phyloP scores from a whole-genome alignment of 1,284 basidiomycete species.

The Cutaneotrichosporon curvatum region DNA sequence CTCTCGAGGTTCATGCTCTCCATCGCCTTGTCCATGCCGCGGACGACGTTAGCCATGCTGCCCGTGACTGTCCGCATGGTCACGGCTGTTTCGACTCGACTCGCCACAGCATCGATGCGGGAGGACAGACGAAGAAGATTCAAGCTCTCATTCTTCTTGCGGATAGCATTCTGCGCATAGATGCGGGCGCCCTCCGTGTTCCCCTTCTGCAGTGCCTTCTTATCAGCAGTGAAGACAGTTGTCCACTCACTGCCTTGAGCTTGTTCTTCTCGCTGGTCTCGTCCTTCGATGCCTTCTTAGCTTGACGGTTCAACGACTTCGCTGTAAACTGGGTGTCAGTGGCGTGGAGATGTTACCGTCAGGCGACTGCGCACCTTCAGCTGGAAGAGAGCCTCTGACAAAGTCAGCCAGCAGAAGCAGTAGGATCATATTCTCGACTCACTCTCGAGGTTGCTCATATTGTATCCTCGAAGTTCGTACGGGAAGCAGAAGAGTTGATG shows the following conservation, averaged over 20 bases:
- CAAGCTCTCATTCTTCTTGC: conserved; percentile 93
- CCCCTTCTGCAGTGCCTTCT: conserved; percentile 90
- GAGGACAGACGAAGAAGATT: conserved; percentile 82
- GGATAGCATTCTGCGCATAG: conserved; percentile 96
- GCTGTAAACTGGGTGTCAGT: conserved; percentile 98
- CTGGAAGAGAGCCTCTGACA: conserved; percentile 83
- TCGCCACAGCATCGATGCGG: conserved; percentile 93
- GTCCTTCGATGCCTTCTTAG: conserved; percentile 92
- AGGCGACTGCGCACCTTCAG: conserved; percentile 60
- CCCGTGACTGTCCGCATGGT: conserved; percentile 86
- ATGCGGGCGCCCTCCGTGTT: conserved; percentile 98
- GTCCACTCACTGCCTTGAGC: conserved; percentile 69
- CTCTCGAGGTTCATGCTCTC: conserved; percentile 97
- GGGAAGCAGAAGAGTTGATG: too few relatives aligned
- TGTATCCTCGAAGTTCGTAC: too few relatives aligned
- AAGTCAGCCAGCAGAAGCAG: neutral
- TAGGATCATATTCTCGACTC: conserved; percentile 40
- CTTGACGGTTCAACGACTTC: conserved; percentile 82
- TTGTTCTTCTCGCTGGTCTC: conserved; percentile 76
- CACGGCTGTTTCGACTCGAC: conserved; percentile 96
- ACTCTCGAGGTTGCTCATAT: conserved; percentile 87
- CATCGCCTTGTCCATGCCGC: conserved; percentile 99
- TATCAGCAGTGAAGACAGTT: neutral
- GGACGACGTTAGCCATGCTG: conserved; percentile 92
- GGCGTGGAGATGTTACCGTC: neutral